Evolutionary conservation across 208 protist genomes (phyloP).

Genomic region (Trypanosomatidae sp.): DNA sequence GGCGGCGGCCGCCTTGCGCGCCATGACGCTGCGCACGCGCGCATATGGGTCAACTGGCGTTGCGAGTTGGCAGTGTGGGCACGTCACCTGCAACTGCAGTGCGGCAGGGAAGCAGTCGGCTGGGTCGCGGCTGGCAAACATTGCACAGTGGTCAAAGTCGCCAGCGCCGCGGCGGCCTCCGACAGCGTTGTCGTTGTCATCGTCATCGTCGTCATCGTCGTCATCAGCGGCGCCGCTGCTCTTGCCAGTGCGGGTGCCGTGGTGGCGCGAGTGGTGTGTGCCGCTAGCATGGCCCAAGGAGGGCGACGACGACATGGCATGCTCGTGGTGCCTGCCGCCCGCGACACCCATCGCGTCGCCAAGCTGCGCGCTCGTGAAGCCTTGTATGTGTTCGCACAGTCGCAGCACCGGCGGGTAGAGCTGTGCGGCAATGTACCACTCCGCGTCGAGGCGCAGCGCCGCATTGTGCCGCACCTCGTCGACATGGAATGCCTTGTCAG

Average conservation of each 20-base stretch:
- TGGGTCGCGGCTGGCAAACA: constrained; percentile 56
- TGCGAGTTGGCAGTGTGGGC: constrained; percentile 45
- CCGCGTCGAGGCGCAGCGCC: constrained; percentile 66
- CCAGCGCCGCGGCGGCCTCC: too few species aligned
- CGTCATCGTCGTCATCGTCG: constrained; percentile 6
- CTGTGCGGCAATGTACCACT: constrained; percentile 93
- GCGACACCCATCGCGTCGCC: constrained; percentile 79
- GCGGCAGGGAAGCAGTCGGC: constrained; percentile 69
- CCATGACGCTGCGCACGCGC: constrained; percentile 46
- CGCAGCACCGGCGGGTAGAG: constrained; percentile 92
- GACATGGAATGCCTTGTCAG: constrained; percentile 73
- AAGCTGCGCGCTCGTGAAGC: constrained; percentile 65
- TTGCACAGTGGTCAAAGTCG: constrained; percentile 56
- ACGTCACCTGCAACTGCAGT: constrained; percentile 52
- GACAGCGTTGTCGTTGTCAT: constrained; percentile 12
- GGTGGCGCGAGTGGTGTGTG: too few species aligned
- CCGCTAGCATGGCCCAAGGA: too few species aligned
- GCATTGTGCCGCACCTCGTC: constrained; percentile 69
- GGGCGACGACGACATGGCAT: too few species aligned
- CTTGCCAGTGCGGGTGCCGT: too few species aligned
- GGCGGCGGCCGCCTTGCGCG: not conserved
- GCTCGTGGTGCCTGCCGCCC: too few species aligned
- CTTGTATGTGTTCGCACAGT: constrained; percentile 90
- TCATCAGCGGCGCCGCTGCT: too few species aligned
- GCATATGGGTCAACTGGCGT: constrained; percentile 70